These are phyloP conservation scores for Pueraria montana DNA, from an alignment of 306 rosid species.

Conservation along the genomic window DNA sequence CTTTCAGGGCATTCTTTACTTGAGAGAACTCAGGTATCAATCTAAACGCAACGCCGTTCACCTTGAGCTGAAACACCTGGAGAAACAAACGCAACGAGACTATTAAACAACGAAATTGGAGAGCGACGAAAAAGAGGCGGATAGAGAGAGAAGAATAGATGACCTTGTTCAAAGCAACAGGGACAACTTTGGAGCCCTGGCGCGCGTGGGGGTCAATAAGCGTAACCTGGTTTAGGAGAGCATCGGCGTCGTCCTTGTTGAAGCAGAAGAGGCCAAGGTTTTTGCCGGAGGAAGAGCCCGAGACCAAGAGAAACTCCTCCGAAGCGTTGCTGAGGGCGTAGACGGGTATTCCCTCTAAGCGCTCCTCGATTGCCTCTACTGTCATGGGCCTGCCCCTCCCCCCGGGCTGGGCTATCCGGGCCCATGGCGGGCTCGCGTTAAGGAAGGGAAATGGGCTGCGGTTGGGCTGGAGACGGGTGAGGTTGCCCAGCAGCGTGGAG, in stretches of 20 bases:
- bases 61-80: constrained; percentile 91
- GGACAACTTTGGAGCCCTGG: constrained; percentile 85
- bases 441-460: neutral
- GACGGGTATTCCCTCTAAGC: constrained; percentile 88
- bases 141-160: too few species aligned
- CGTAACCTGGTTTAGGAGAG: constrained; percentile 73
- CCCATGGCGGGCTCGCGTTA: constrained; percentile 58
- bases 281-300: constrained; percentile 71
- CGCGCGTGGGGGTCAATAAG: constrained; percentile 68
- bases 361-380: constrained; percentile 76
- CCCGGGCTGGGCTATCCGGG: constrained; percentile 56
- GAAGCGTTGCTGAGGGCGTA: constrained; percentile 87
- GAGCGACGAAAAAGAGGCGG: neutral
- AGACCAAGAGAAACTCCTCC: constrained; percentile 85
- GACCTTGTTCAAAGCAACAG: constrained; percentile 92
- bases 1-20: constrained; percentile 75
- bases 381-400: constrained; percentile 51
- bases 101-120: neutral
- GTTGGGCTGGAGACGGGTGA: constrained; percentile 5
- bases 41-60: constrained; percentile 88
- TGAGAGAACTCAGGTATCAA: constrained; percentile 88
- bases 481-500: constrained; percentile 1
- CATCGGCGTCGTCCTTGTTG: constrained; percentile 84
- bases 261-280: constrained; percentile 89
- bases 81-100: neutral